Evolutionary conservation across 441 rosid genomes (phyloP).

Genomic region (Populus hybrid): DNA sequence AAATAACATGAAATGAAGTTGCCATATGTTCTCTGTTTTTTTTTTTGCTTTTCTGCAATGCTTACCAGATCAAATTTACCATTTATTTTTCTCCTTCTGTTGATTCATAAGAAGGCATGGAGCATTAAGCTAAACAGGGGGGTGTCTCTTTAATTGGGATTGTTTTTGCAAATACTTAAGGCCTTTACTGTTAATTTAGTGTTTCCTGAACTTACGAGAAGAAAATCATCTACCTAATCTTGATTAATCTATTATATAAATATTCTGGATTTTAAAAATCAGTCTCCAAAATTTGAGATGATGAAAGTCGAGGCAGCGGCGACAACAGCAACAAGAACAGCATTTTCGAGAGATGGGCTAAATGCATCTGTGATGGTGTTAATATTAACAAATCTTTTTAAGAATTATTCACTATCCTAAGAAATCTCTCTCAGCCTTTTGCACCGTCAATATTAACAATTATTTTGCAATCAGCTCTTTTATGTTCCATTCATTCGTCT

Average conservation of each 20-base stretch:
- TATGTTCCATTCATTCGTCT: neutral
- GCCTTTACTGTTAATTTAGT: no score
- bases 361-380: slow-evolving; percentile 1
- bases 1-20: neutral
- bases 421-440: slow-evolving; percentile 1
- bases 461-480: neutral
- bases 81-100: no score
- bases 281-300: no score
- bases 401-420: slow-evolving; percentile 3
- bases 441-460: neutral
- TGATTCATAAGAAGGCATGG: no score
- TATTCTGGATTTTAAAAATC: no score
- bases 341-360: neutral
- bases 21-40: neutral
- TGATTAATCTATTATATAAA: no score
- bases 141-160: no score
- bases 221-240: no score
- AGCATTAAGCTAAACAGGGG: no score
- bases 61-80: neutral
- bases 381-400: neutral
- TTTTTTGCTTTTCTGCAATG: neutral
- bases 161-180: no score
- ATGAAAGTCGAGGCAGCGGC: no score
- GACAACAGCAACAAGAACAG: neutral
- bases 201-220: no score